Percentiles rank a stretch among this genome's conserved stretches.
Evolutionary conservation across 805 yeast species (phyloP).

Genomic region (Alloascoidea africana): DNA sequence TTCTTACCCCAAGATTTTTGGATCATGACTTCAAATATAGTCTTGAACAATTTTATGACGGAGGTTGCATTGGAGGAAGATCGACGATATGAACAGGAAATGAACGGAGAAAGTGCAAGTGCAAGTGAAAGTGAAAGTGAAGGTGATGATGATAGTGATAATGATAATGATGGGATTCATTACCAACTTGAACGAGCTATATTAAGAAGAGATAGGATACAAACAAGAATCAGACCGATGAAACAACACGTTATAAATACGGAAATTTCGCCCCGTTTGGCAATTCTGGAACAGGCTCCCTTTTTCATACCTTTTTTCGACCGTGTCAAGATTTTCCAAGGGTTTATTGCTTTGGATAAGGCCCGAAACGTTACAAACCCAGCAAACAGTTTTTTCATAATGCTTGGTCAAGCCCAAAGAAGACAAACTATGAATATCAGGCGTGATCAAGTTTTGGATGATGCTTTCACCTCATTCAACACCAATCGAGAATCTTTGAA

Average conservation of each 20-base stretch:
- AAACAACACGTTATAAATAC: constrained; percentile 4
- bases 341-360: constrained; percentile 41
- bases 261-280: constrained; percentile 17
- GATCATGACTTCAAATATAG: constrained; percentile 23
- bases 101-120: too few relatives aligned
- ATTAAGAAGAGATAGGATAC: constrained; percentile 8
- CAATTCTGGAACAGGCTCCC: constrained; percentile 50
- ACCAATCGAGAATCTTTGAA: constrained; percentile 42
- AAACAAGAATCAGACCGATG: constrained; percentile 10
- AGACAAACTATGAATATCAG: too few relatives aligned
- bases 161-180: too few relatives aligned
- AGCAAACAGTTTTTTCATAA: too few relatives aligned
- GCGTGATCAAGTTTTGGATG: constrained; percentile 58
- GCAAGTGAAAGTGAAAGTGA: constrained; percentile 10
- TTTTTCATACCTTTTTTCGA: constrained; percentile 65
- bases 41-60: constrained; percentile 21
- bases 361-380: constrained; percentile 7
- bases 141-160: constrained; percentile 5
- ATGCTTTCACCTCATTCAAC: constrained; percentile 51
- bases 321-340: constrained; percentile 61
- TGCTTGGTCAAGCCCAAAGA: too few relatives aligned
- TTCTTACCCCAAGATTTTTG: constrained; percentile 40
- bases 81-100: constrained; percentile 9
- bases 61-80: constrained; percentile 29
- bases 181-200: constrained; percentile 7